A percentile compares a stretch with the other conserved stretches of the same genome.
phyloP scores from a whole-genome alignment of 768 basidiomycete genomes.

The Lactarius akahatsu region DNA sequence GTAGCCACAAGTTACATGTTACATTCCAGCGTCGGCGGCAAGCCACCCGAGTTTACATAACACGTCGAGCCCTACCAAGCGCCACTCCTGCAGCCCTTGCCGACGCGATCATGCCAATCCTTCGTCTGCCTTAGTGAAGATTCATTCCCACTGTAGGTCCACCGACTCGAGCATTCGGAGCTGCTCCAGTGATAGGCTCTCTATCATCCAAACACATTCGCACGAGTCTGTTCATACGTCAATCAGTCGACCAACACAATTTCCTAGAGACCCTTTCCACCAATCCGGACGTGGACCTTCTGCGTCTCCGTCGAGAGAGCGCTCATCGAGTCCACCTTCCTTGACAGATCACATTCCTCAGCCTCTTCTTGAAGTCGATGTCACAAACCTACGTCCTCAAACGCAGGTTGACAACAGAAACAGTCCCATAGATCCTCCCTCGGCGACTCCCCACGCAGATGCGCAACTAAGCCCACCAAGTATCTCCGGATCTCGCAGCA shows the following conservation, averaged over 20 bases:
- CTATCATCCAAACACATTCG: background rate
- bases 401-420: background rate
- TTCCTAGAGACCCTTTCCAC: background rate
- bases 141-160: background rate
- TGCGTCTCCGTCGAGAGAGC: background rate
- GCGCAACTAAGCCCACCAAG: background rate
- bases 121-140: background rate
- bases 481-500: background rate
- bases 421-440: background rate
- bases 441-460: background rate
- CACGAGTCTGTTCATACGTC: background rate
- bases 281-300: background rate
- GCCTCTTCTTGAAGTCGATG: background rate
- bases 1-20: background rate
- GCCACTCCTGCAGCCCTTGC: no score
- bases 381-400: background rate
- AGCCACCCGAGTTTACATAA: background rate
- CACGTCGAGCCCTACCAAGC: no score
- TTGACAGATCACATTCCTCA: background rate
- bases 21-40: background rate
- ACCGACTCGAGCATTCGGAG: background rate
- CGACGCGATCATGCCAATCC: no score
- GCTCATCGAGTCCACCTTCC: background rate
- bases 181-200: conserved; percentile 11
- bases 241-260: background rate